Conservation (phyloP, 2,329 filamentous ascomycete genomes). For the Clonostachys solani region DNA sequence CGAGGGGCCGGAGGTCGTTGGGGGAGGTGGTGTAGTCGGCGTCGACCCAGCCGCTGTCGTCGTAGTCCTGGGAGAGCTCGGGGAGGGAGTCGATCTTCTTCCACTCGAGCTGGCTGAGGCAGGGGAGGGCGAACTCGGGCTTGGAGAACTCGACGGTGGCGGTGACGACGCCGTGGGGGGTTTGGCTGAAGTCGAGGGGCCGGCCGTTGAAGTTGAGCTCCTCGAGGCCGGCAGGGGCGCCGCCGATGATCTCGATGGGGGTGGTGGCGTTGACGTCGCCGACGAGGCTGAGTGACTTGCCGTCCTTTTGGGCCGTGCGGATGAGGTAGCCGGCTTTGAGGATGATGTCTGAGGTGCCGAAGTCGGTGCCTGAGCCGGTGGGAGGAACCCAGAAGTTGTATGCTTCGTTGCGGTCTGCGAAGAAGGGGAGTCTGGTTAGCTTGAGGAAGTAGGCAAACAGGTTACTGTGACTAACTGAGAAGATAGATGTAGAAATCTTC, state of each 20-base stretch:
- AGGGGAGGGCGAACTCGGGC: slow-evolving; percentile 8
- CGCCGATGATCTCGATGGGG: slow-evolving; percentile 12
- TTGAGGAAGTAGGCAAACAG: not conserved
- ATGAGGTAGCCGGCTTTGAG: slow-evolving; percentile 14
- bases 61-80: slow-evolving; percentile 10
- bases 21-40: slow-evolving; percentile 24
- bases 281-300: slow-evolving; percentile 11
- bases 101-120: slow-evolving; percentile 19
- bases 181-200: slow-evolving; percentile 7
- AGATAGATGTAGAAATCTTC: slow-evolving; percentile 50
- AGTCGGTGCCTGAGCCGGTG: slow-evolving; percentile 4
- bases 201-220: slow-evolving; percentile 10
- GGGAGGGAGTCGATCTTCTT: slow-evolving; percentile 12
- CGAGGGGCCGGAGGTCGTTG: slow-evolving; percentile 20
- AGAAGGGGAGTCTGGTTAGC: not conserved
- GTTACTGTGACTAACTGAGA: slow-evolving; percentile 31
- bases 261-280: slow-evolving; percentile 12
- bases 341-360: slow-evolving; percentile 11
- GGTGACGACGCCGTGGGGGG: slow-evolving; percentile 8
- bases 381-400: slow-evolving; percentile 16
- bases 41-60: slow-evolving; percentile 38
- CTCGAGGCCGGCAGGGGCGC: slow-evolving; percentile 7
- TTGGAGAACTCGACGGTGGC: slow-evolving; percentile 7
- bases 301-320: slow-evolving; percentile 7
- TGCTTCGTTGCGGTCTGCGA: slow-evolving; percentile 12